Base-by-base conservation (phyloP, 1,139 yeast genomes). In the Candida anutae region DNA sequence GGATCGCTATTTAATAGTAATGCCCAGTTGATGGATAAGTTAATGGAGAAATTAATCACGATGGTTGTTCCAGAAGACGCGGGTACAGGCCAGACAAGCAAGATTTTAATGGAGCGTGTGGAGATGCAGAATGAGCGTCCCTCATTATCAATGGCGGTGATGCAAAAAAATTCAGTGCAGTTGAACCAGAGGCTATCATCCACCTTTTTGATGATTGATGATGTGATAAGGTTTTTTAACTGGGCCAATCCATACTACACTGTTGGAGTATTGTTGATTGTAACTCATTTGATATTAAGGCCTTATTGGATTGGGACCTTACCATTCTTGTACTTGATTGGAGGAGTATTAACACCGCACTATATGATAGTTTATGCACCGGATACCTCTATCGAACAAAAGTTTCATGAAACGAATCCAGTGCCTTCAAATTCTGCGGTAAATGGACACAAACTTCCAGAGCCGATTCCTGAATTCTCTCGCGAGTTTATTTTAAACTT, bases 391-490 rank as follows among this genome's bases (percentile, higher is more conserved):
- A 23, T 43, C 13, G 39, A 51, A 16, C 38, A 43, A 9, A 41
- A 35, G 10, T 27, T 43, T 37, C 22, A 58, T 11, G 62, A 52
- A 11, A 35, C 39, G 5, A 74, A 76, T 44, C 79, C 78, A 4
- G 49, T 63, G 0, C 77, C 83, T 3, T 66, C 79, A 2, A 56
- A 54, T 6, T 79, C 77, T 2, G 37, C 72, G 0, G 42, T 81
- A 23, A 50, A 58, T 25, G 55, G 58, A 5, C 61, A 70, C 10
- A 62, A 56, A 9, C 41, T 68, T 1, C 93, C 94, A 1, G 74
- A 71, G 35, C 94, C 94, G 0, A 82, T 78, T 3, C 83, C 90
- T 2, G 85, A 84, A 47, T 63, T 82, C 27, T 77, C 90, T 13
- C 66, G 83, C 30, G 95, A 85, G 48, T 85, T 84, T 47, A 55